Evolutionary conservation across 257 asterid species (phyloP).

Genomic region (Craterostigma plantagineum): DNA sequence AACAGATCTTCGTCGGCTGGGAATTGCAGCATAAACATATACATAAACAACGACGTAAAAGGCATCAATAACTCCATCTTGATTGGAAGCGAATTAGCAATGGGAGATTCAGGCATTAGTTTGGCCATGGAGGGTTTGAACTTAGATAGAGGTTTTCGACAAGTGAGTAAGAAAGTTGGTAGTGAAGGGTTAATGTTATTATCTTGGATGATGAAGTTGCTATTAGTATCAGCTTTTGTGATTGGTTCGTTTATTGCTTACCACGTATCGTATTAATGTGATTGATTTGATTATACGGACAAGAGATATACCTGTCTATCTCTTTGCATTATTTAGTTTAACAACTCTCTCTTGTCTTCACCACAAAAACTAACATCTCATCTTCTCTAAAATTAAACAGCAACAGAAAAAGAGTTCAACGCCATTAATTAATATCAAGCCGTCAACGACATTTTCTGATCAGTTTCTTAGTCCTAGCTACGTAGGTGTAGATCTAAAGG

Average conservation of each 20-base stretch:
- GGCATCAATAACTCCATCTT: slow-evolving; percentile 66
- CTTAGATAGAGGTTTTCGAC: slow-evolving; percentile 32
- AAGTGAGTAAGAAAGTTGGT: slow-evolving; percentile 12
- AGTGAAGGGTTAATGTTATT: slow-evolving; percentile 9
- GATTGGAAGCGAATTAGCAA: slow-evolving; percentile 43
- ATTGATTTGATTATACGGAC: background rate
- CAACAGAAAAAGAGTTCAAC: too few relatives aligned
- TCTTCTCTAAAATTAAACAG: too few relatives aligned
- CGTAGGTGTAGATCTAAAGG: too few relatives aligned
- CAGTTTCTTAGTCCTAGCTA: too few relatives aligned
- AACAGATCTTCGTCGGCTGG: slow-evolving; percentile 3
- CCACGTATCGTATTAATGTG: background rate
- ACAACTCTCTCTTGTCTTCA: too few relatives aligned
- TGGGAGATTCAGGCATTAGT: slow-evolving; percentile 55
- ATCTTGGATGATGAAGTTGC: slow-evolving; percentile 9
- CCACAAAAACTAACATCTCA: too few relatives aligned
- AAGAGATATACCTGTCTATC: too few relatives aligned
- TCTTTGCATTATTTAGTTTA: too few relatives aligned
- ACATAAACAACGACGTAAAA: slow-evolving; percentile 49
- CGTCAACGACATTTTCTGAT: too few relatives aligned
- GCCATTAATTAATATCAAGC: too few relatives aligned
- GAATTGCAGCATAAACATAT: slow-evolving; percentile 50
- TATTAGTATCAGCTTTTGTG: slow-evolving; percentile 18
- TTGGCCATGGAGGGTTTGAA: slow-evolving; percentile 29
- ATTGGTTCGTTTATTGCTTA: background rate